Base-by-base conservation (phyloP, 2,329 filamentous ascomycete species). In the Akanthomyces muscarius region DNA sequence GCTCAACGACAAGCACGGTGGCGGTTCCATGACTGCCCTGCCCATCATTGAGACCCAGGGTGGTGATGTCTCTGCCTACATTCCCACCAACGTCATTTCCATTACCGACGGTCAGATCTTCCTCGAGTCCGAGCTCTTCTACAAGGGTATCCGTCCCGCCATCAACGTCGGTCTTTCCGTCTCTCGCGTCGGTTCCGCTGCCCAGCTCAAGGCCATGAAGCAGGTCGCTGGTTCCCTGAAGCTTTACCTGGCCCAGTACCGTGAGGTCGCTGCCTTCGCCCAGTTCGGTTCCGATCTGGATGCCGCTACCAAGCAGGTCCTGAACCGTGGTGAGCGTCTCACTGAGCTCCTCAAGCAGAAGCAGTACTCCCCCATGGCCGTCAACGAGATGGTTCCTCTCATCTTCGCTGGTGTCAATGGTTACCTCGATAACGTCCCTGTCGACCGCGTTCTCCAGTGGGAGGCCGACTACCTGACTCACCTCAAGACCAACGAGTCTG, bases 161-260 rank as follows among this genome's bases (percentile, higher is more conserved):
- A 99, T 99, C 82, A 99, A 99, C 88, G 95, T 99, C 90, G 95
- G 95, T 95, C 91, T 99, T 73, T 99, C 95, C 75, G 95, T 99
- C 74, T 99, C 95, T 72, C 95, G 95, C 91, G 95, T 99, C 89
- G 95, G 95, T 80, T 99, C 95, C 76, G 92, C 95, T 79, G 95
- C 95, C 78, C 95, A 99, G 88, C 88, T 98, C 81, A 99, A 98
- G 91, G 93, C 95, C 83, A 99, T 99, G 95, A 99, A 99, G 89
- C 95, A 99, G 87, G 95, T 99, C 74, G 95, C 95, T 76, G 95
- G 95, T 88, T 98, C 94, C 72, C 86, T 99, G 77, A 99, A 99
- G 89, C 92, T 99, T 74, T 99, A 98, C 92, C 91, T 99, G 90
- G 95, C 95, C 75, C 95, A 99, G 86, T 99, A 99, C 89, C 95